phyloP scores from a whole-genome alignment of 2,329 filamentous ascomycete genomes.

The Cercospora citrullina region DNA sequence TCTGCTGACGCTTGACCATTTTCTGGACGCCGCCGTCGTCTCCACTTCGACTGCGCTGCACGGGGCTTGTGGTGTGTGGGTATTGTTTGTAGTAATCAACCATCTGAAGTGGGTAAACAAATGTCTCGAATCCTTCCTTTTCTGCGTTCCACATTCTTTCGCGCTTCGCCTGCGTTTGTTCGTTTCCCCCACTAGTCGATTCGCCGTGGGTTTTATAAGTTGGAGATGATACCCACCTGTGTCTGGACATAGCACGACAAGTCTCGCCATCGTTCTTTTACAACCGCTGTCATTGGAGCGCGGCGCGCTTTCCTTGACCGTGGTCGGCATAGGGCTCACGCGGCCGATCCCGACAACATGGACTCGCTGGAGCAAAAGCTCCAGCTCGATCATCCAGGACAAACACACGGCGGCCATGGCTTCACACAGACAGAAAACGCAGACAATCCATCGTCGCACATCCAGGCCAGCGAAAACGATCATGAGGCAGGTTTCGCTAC shows the following conservation, averaged over 20 bases:
- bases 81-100: neutral
- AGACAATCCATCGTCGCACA: slow-evolving; percentile 12
- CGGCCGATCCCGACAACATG: slow-evolving; percentile 12
- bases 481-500: slow-evolving; percentile 13
- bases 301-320: neutral
- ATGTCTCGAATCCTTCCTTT: slow-evolving; percentile 3
- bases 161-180: neutral
- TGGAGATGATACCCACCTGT: slow-evolving; percentile 6
- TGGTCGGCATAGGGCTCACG: neutral
- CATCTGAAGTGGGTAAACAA: neutral
- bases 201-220: neutral
- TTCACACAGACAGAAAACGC: slow-evolving; percentile 21
- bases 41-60: neutral
- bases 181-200: neutral
- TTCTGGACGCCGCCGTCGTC: neutral
- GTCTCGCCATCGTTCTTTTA: neutral
- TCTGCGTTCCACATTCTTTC: slow-evolving; percentile 1
- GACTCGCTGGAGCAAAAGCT: no score
- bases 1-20: neutral
- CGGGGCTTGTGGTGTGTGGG: neutral
- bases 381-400: slow-evolving; percentile 31
- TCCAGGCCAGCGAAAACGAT: slow-evolving; percentile 12
- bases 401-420: slow-evolving; percentile 28
- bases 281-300: slow-evolving; percentile 5
- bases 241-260: neutral